Base-by-base conservation (phyloP, 1,284 basidiomycete genomes). In the Acaromyces ingoldii region DNA sequence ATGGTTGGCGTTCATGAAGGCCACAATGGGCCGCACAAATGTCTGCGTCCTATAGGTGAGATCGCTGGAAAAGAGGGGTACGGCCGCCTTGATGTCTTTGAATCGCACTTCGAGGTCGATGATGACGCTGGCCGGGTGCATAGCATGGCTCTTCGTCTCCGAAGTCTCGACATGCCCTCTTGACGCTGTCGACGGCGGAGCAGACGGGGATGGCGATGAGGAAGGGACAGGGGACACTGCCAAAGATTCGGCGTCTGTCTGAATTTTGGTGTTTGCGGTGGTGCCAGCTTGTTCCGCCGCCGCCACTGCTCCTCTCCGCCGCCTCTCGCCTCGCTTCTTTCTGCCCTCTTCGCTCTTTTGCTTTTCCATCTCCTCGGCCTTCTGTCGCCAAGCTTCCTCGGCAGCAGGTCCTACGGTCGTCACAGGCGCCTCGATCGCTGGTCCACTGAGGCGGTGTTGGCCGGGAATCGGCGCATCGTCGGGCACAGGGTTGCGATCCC, bases 91-190 rank as follows among this genome's bases (percentile, higher is more conserved):
- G 76, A 98, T 77, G 77, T 99, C 95, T 49, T 92, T 83, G 77
- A 99, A 96, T 51, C 95, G 80, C 63, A 99, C 76, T 77, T 98
- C 95, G 63, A 99, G 88, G 74, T 97, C 93, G 55, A 98, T 85
- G 15, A 79, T 78, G 5, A 95, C 83, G 42, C 42, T 34, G 78
- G 65, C 0, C 63, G 68, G 0, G 62, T 63, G 0, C n/a, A n/a
- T n/a, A n/a, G n/a, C n/a, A n/a, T n/a, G n/a, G n/a, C n/a, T n/a
- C n/a, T n/a, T n/a, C n/a, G n/a, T n/a, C n/a, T n/a, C n/a, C n/a
- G n/a, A n/a, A n/a, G n/a, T n/a, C n/a, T n/a, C n/a, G n/a, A n/a
- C n/a, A n/a, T n/a, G n/a, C n/a, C n/a, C n/a, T n/a, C n/a, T n/a
- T n/a, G n/a, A n/a, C n/a, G n/a, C n/a, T n/a, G n/a, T n/a, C n/a